Percentiles rank a stretch among this genome's conserved stretches.
These are phyloP conservation scores for Coleophoma eucalyptorum DNA, from an alignment of 2,329 filamentous ascomycete genomes.

Conservation along the genomic window DNA sequence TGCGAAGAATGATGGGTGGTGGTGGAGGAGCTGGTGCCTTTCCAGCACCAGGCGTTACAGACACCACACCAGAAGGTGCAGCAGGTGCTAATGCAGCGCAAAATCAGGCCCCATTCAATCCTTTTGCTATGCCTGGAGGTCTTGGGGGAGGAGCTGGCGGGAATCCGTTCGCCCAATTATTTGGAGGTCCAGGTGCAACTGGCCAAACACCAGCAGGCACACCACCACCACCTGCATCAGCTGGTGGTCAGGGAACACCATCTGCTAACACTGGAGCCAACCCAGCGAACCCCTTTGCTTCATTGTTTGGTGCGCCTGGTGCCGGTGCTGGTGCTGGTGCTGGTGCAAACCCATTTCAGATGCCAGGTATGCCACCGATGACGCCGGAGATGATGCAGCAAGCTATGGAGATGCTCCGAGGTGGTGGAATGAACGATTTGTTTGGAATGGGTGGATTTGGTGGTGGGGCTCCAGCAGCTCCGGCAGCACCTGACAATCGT, in stretches of 20 bases:
- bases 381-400: constrained; percentile 53
- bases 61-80: constrained; percentile 62
- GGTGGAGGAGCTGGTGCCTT: constrained; percentile 56
- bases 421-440: constrained; percentile 33
- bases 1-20: constrained; percentile 69
- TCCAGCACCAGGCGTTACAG: constrained; percentile 86
- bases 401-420: constrained; percentile 40
- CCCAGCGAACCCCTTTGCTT: constrained; percentile 64
- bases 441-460: constrained; percentile 36
- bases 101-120: constrained; percentile 21
- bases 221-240: constrained; percentile 23
- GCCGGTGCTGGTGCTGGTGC: constrained; percentile 23
- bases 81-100: constrained; percentile 22
- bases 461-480: constrained; percentile 31
- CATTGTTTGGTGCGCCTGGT: constrained; percentile 51
- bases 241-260: not conserved
- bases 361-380: constrained; percentile 40
- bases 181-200: constrained; percentile 31
- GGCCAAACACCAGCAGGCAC: constrained; percentile 24
- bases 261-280: constrained; percentile 24
- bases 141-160: constrained; percentile 26
- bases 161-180: constrained; percentile 62
- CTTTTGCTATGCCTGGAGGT: constrained; percentile 23
- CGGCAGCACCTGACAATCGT: constrained; percentile 70
- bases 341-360: constrained; percentile 35